phyloP scores from a whole-genome alignment of 192 early-diverging fungal species.

The Coemansia sp. region DNA sequence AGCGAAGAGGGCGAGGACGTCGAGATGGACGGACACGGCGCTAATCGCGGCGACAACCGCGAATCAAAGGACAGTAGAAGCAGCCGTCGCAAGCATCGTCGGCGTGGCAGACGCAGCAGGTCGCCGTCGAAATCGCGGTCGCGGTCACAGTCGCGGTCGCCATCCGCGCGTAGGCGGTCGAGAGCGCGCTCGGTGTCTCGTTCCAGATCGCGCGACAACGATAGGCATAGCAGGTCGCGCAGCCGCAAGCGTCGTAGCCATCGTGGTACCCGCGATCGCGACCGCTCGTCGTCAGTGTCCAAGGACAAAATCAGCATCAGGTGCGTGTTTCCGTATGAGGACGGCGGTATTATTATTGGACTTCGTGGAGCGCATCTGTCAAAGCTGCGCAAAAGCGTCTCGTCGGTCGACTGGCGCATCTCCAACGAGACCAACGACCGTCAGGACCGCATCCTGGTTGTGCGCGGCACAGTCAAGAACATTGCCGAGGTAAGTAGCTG shows the following conservation, averaged over 20 bases:
- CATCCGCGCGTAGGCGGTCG: conserved; percentile 6
- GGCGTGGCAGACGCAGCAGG: conserved; percentile 29
- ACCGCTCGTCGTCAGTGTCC: conserved; percentile 18
- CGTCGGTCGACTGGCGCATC: conserved; percentile 51
- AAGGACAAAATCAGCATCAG: conserved; percentile 49
- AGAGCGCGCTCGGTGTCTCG: conserved; percentile 15
- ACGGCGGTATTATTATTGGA: conserved; percentile 56
- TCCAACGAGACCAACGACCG: conserved; percentile 54
- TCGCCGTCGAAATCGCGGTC: conserved; percentile 23
- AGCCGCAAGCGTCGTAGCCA: conserved; percentile 15
- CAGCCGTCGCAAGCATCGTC: not conserved
- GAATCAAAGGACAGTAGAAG: conserved; percentile 9
- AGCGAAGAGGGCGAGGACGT: conserved; percentile 28
- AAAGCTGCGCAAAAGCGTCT: conserved; percentile 43
- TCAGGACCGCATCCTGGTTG: conserved; percentile 51
- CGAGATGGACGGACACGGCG: conserved; percentile 19
- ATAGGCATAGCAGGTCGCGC: conserved; percentile 16
- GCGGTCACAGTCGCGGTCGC: conserved; percentile 2
- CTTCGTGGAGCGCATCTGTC: conserved; percentile 49
- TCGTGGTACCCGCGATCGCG: conserved; percentile 5
- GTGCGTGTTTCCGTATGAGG: conserved; percentile 55
- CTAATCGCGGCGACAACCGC: conserved; percentile 24
- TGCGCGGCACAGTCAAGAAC: conserved; percentile 37
- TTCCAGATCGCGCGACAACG: conserved; percentile 30
- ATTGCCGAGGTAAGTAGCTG: conserved; percentile 39